Percentiles rank a stretch among this genome's conserved stretches.
Evolutionary conservation across 2,329 filamentous ascomycete species (phyloP).

Genomic region (Arthrobotrys conoides): DNA sequence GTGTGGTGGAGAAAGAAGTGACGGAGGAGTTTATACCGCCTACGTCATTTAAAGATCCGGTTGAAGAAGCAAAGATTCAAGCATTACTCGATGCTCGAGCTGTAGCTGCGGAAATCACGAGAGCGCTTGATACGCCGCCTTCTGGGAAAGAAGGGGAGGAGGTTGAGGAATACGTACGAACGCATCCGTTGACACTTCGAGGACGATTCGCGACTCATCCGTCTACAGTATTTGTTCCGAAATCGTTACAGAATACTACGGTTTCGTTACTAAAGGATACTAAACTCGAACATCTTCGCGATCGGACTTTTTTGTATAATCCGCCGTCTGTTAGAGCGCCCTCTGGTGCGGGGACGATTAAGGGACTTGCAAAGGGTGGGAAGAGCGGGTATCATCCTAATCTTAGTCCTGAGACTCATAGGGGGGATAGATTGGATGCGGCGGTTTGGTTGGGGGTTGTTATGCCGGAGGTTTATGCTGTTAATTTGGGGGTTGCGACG

Average conservation of each 20-base stretch:
- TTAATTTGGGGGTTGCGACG: constrained; percentile 77
- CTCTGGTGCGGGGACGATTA: constrained; percentile 2
- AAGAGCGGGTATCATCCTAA: constrained; percentile 51
- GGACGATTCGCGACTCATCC: constrained; percentile 47
- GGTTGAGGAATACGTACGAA: constrained; percentile 39
- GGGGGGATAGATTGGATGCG: constrained; percentile 47
- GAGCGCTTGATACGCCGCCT: neutral
- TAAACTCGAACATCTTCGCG: constrained; percentile 42
- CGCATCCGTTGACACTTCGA: constrained; percentile 39
- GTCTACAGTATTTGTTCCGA: constrained; percentile 32
- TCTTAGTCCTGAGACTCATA: constrained; percentile 38
- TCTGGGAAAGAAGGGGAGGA: neutral
- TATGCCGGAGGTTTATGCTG: constrained; percentile 77
- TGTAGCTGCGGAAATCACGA: constrained; percentile 10
- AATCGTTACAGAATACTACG: constrained; percentile 27
- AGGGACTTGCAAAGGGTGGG: neutral
- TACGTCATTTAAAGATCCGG: constrained; percentile 21
- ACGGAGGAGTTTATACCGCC: constrained; percentile 1
- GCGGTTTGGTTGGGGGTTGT: constrained; percentile 50
- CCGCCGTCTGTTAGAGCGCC: constrained; percentile 34
- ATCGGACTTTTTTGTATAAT: constrained; percentile 26
- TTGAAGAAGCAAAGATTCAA: constrained; percentile 1
- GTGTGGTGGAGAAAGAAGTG: neutral
- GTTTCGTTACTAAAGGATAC: constrained; percentile 19
- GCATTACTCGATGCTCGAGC: constrained; percentile 16